A percentile compares a stretch with the other conserved stretches of the same genome.
Evolutionary conservation across 495 filamentous ascomycete genomes (phyloP).

Genomic region (Ramalina peruviana): DNA sequence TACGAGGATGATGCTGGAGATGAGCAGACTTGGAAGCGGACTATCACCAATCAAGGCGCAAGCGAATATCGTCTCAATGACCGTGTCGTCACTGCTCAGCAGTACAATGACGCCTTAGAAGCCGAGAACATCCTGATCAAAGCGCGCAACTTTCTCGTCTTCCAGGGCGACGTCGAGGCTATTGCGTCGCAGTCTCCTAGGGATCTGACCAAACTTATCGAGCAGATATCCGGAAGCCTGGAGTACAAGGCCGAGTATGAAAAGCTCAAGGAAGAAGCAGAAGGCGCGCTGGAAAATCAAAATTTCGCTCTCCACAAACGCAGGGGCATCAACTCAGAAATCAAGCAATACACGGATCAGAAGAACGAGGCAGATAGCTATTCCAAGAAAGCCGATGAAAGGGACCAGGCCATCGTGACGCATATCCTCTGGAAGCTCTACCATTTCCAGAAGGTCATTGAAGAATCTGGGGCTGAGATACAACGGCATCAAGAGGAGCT

Average conservation of each 20-base stretch:
- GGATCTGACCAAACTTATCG: constrained; percentile 88
- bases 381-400: constrained; percentile 71
- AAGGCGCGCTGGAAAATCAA: constrained; percentile 78
- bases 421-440: constrained; percentile 96
- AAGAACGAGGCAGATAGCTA: constrained; percentile 93
- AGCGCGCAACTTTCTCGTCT: constrained; percentile 93
- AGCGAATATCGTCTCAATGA: constrained; percentile 98
- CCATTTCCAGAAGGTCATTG: constrained; percentile 87
- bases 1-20: constrained; percentile 97
- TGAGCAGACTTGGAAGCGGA: constrained; percentile 88
- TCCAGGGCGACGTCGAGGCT: constrained; percentile 97
- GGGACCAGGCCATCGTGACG: constrained; percentile 82
- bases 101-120: constrained; percentile 90
- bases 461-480: constrained; percentile 80
- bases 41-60: constrained; percentile 72
- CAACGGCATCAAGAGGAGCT: constrained; percentile 91
- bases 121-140: constrained; percentile 94
- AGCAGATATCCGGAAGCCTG: constrained; percentile 92
- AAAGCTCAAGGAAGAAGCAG: constrained; percentile 65
- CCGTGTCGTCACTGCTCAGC: constrained; percentile 67
- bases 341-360: constrained; percentile 94
- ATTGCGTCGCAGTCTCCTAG: constrained; percentile 88
- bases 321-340: constrained; percentile 90
- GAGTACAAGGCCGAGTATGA: constrained; percentile 97
- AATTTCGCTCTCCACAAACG: constrained; percentile 75